These are phyloP conservation scores for Daldinia loculata DNA, from an alignment of 495 filamentous ascomycete genomes.

Conservation along the genomic window DNA sequence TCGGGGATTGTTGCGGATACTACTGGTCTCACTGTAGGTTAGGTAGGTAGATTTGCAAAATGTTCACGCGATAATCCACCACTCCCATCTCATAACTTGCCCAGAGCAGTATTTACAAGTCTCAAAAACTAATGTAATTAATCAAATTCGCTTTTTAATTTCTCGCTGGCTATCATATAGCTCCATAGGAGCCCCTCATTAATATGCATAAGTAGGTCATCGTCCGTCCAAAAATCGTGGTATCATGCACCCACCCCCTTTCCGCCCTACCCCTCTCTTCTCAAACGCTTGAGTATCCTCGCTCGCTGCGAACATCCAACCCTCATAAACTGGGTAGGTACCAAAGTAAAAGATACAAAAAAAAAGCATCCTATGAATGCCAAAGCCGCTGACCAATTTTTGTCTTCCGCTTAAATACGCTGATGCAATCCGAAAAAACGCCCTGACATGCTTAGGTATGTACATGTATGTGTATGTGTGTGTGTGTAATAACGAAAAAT, in stretches of 20 bases:
- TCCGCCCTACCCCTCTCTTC: neutral
- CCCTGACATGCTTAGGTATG: neutral
- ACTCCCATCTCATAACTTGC: too few species aligned
- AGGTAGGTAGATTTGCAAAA: too few species aligned
- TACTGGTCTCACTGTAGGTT: too few species aligned
- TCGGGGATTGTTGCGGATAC: too few species aligned
- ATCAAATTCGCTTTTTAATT: neutral
- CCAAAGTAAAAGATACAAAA: neutral
- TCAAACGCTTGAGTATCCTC: neutral
- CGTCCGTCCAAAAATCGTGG: neutral
- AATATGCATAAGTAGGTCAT: neutral
- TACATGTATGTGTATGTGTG: neutral
- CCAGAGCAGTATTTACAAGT: too few species aligned
- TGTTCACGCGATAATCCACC: too few species aligned
- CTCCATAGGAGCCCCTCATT: neutral
- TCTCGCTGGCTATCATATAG: neutral
- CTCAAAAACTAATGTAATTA: neutral
- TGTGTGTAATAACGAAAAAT: neutral
- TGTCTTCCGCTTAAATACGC: neutral
- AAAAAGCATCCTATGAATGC: neutral
- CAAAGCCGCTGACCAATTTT: slow-evolving; percentile 1
- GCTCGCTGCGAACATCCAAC: neutral
- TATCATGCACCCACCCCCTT: neutral
- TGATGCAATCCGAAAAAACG: neutral
- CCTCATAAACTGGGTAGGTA: neutral